Evolutionary conservation across 805 yeast species (phyloP).

Genomic region (Debaryomyces castellii): DNA sequence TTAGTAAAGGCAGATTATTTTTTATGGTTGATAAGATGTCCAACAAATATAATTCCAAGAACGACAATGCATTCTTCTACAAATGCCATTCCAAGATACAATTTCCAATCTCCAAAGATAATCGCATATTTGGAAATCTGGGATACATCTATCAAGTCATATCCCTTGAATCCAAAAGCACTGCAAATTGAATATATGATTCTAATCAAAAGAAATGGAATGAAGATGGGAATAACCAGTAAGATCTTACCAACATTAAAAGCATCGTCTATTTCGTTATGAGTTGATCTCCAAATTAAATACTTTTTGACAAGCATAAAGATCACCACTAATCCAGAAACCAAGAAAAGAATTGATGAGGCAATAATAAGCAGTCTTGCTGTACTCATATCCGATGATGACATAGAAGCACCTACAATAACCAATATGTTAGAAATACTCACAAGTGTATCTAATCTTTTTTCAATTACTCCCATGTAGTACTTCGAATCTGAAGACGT

Average conservation of each 20-base stretch:
- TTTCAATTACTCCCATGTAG: neutral
- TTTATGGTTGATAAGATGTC: neutral
- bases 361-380: neutral
- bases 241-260: neutral
- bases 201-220: neutral
- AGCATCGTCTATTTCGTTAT: neutral
- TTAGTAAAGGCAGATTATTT: neutral
- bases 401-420: neutral
- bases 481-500: neutral
- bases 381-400: neutral
- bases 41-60: neutral
- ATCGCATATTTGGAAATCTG: neutral
- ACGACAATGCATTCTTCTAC: neutral
- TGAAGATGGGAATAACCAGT: neutral
- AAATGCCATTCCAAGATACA: neutral
- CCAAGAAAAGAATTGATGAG: neutral
- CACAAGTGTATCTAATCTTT: neutral
- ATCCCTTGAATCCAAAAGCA: neutral
- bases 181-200: neutral
- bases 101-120: neutral
- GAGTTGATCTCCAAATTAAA: neutral
- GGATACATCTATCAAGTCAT: neutral
- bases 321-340: neutral
- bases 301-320: neutral
- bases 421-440: neutral